phyloP scores from a whole-genome alignment of 2,329 filamentous ascomycete genomes.

The Conoideocrella luteorostrata region DNA sequence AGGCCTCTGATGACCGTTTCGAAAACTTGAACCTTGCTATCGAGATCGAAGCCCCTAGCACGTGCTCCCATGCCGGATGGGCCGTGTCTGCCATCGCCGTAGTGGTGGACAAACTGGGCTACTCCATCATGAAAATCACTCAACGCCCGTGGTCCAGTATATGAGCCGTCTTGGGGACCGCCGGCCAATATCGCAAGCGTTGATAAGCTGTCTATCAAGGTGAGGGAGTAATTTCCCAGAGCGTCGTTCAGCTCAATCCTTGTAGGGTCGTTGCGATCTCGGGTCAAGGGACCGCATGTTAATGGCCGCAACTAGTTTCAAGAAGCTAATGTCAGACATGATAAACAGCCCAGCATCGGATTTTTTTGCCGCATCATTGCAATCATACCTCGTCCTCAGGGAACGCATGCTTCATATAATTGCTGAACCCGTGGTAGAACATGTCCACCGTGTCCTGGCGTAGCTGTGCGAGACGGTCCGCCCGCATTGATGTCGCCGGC shows the following conservation, averaged over 20 bases:
- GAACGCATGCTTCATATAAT: conserved; percentile 90
- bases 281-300: conserved; percentile 74
- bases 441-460: conserved; percentile 63
- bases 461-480: conserved; percentile 47
- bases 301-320: conserved; percentile 66
- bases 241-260: conserved; percentile 91
- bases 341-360: neutral
- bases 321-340: conserved; percentile 5
- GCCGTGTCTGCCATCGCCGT: conserved; percentile 75
- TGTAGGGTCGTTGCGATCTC: conserved; percentile 71
- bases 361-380: neutral
- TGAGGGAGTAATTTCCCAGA: conserved; percentile 93
- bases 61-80: conserved; percentile 63
- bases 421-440: conserved; percentile 95
- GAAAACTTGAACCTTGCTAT: conserved; percentile 98
- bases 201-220: conserved; percentile 89
- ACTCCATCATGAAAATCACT: conserved; percentile 76
- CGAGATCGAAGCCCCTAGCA: conserved; percentile 80
- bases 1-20: conserved; percentile 94
- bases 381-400: conserved; percentile 75
- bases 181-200: conserved; percentile 90
- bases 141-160: conserved; percentile 45
- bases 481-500: conserved; percentile 44
- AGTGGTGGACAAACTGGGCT: conserved; percentile 67
- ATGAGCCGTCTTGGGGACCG: conserved; percentile 41